Evolutionary conservation across 805 yeast species (phyloP).

Genomic region (Saturnispora halmiae): DNA sequence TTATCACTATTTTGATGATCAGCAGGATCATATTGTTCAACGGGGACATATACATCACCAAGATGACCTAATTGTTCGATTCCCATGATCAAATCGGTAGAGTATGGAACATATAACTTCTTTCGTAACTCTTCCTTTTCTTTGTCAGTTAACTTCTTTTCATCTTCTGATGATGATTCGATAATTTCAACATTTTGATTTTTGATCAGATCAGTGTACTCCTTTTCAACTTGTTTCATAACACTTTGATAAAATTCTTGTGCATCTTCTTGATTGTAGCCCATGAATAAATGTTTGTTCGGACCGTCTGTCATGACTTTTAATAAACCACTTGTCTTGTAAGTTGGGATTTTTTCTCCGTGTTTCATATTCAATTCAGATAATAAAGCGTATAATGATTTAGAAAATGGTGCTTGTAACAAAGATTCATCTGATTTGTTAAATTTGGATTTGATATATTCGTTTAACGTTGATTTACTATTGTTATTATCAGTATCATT

Average conservation of each 20-base stretch:
- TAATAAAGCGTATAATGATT: slow-evolving; percentile 43
- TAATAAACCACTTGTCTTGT: slow-evolving; percentile 50
- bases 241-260: slow-evolving; percentile 88
- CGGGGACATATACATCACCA: slow-evolving; percentile 64
- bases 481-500: slow-evolving; percentile 16
- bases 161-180: no score
- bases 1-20: slow-evolving; percentile 34
- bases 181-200: slow-evolving; percentile 17
- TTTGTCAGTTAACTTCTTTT: slow-evolving; percentile 19
- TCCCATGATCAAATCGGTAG: slow-evolving; percentile 28
- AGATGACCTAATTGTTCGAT: slow-evolving; percentile 44
- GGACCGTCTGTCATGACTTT: slow-evolving; percentile 72
- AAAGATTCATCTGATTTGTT: no score
- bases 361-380: slow-evolving; percentile 47
- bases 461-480: no score
- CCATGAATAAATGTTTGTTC: slow-evolving; percentile 63
- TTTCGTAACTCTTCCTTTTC: slow-evolving; percentile 21
- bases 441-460: no score
- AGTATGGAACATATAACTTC: slow-evolving; percentile 21
- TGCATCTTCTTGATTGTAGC: slow-evolving; percentile 93
- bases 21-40: slow-evolving; percentile 69
- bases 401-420: slow-evolving; percentile 40
- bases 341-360: slow-evolving; percentile 49
- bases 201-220: slow-evolving; percentile 27
- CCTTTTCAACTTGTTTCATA: slow-evolving; percentile 56